These are phyloP conservation scores for Phyllosticta paracitricarpa DNA, from an alignment of 2,329 filamentous ascomycete genomes.

Conservation along the genomic window DNA sequence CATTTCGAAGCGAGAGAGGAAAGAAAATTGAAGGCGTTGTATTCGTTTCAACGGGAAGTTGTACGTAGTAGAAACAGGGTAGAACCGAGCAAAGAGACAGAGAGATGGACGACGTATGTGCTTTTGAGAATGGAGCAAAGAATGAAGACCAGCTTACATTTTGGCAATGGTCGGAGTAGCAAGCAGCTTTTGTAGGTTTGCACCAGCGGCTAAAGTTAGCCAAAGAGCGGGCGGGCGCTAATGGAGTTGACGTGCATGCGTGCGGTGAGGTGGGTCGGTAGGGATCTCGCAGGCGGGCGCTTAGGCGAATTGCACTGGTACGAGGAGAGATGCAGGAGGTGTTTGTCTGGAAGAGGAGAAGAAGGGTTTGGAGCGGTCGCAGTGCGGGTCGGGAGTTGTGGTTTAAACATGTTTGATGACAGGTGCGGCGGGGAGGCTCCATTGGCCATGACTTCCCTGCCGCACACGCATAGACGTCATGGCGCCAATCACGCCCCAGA, in stretches of 20 bases:
- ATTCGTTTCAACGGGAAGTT: slow-evolving; percentile 1
- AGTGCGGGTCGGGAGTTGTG: background rate
- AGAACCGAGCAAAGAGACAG: slow-evolving; percentile 1
- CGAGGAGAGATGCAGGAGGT: background rate
- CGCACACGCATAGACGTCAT: slow-evolving; percentile 7
- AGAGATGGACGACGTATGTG: background rate
- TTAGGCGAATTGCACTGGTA: slow-evolving; percentile 4
- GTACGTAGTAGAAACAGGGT: background rate
- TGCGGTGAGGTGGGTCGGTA: background rate
- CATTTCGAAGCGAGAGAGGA: slow-evolving; percentile 13
- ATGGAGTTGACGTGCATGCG: slow-evolving; percentile 6
- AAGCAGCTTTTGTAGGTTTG: background rate
- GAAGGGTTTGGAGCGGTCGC: background rate
- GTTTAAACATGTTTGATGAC: slow-evolving; percentile 2
- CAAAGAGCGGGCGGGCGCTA: slow-evolving; percentile 3
- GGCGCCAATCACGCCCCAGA: background rate
- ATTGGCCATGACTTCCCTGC: slow-evolving; percentile 5
- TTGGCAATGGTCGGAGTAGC: slow-evolving; percentile 5
- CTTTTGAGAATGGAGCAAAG: background rate
- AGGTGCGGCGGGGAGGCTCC: background rate
- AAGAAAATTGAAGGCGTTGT: slow-evolving; percentile 9
- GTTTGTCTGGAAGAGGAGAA: background rate
- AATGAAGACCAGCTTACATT: slow-evolving; percentile 27
- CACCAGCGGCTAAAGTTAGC: background rate
- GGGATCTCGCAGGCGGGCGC: background rate